A percentile compares a stretch with the other conserved stretches of the same genome.
phyloP scores from a whole-genome alignment of 2,329 filamentous ascomycete species.

The Tolypocladium ovalisporum region DNA sequence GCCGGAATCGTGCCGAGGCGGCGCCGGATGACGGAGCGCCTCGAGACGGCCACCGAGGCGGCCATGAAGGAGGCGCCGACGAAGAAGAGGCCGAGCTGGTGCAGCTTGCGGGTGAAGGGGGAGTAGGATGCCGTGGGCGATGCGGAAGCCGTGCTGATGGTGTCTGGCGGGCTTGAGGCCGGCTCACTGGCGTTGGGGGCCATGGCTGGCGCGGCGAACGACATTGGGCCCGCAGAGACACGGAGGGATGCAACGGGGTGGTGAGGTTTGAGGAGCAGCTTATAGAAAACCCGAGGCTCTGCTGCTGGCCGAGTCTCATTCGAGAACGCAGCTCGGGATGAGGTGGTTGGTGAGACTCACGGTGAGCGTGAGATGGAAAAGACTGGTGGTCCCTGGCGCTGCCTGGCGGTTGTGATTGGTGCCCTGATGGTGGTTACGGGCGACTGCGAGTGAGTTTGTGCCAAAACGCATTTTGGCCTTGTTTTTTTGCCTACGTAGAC shows the following conservation, averaged over 20 bases:
- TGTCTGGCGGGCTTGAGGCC: neutral
- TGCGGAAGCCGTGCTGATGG: neutral
- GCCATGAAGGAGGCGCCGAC: conserved; percentile 67
- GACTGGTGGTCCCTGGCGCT: neutral
- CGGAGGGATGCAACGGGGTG: neutral
- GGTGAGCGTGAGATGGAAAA: neutral
- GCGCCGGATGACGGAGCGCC: conserved; percentile 57
- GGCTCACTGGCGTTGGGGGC: neutral
- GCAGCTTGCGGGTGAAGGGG: conserved; percentile 32
- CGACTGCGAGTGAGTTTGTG: no score
- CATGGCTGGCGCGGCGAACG: neutral
- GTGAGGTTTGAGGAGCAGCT: neutral
- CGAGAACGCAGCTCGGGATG: neutral
- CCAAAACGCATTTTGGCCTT: no score
- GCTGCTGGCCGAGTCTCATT: neutral
- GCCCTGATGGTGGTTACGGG: neutral
- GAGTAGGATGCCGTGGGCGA: conserved; percentile 7
- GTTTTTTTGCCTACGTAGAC: no score
- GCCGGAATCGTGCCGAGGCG: conserved; percentile 51
- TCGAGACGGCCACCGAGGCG: conserved; percentile 59
- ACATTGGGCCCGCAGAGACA: neutral
- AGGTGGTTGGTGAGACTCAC: neutral
- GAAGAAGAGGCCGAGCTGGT: conserved; percentile 60
- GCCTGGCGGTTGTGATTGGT: neutral
- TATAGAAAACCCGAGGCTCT: neutral